phyloP scores from a whole-genome alignment of 805 yeast genomes.

The Cyberlindnera misumaiensis region DNA sequence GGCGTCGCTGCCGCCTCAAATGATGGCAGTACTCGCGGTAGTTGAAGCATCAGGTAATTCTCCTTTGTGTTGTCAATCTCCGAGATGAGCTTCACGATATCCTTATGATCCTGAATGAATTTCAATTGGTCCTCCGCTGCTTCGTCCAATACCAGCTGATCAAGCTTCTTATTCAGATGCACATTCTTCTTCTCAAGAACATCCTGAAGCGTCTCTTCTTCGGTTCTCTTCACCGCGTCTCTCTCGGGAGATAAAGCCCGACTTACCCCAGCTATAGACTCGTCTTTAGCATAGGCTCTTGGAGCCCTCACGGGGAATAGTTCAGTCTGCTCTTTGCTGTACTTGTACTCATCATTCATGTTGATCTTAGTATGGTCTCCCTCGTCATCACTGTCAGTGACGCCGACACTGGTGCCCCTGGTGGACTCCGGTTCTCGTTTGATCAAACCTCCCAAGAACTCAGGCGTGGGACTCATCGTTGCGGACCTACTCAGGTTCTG shows the following conservation, averaged over 20 bases:
- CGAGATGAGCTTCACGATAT: constrained; percentile 24
- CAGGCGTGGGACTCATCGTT: constrained; percentile 33
- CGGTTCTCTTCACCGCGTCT: constrained; percentile 13
- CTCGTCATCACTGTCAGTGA: constrained; percentile 33
- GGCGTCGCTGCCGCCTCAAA: constrained; percentile 22
- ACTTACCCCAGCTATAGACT: no score
- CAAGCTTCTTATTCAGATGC: constrained; percentile 24
- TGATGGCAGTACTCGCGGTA: constrained; percentile 31
- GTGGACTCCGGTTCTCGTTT: constrained; percentile 20
- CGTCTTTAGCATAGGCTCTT: constrained; percentile 30
- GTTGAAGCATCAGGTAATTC: constrained; percentile 31
- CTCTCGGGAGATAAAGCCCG: constrained; percentile 21
- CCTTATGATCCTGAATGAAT: constrained; percentile 33
- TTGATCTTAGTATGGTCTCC: constrained; percentile 43
- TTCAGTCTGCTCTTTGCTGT: constrained; percentile 40
- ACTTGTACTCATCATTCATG: constrained; percentile 54
- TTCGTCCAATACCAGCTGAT: constrained; percentile 26
- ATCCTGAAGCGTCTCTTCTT: constrained; percentile 13
- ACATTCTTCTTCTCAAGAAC: constrained; percentile 20
- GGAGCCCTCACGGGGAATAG: constrained; percentile 69
- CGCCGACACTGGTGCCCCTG: constrained; percentile 20
- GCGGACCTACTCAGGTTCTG: constrained; percentile 16
- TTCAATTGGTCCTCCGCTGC: constrained; percentile 29
- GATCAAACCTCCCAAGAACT: constrained; percentile 31
- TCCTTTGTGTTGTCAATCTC: constrained; percentile 27